Conservation (phyloP, 1,284 basidiomycete genomes). For the Thecaphora frezii region DNA sequence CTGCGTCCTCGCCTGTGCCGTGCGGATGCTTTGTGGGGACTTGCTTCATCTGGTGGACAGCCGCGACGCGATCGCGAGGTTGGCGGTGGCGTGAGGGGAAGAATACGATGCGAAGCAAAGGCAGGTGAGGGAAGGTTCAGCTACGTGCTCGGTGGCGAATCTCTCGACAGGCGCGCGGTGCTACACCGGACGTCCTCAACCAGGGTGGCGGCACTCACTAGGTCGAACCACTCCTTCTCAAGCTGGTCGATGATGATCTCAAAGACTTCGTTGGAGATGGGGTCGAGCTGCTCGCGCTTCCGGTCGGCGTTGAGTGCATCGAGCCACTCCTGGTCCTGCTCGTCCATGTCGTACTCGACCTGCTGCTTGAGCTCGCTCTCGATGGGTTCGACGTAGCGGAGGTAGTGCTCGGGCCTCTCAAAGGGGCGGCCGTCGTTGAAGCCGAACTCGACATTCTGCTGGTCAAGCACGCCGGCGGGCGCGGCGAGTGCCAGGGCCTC, state of each 20-base stretch:
- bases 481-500: slow-evolving; percentile 32
- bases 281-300: slow-evolving; percentile 73
- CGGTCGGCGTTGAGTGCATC: slow-evolving; percentile 81
- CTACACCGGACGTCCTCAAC: too few species aligned
- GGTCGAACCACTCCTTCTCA: slow-evolving; percentile 98
- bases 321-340: slow-evolving; percentile 98
- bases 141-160: too few species aligned
- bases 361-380: slow-evolving; percentile 88
- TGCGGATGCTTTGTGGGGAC: slow-evolving; percentile 35
- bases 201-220: slow-evolving; percentile 77
- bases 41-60: slow-evolving; percentile 50
- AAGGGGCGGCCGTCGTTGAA: slow-evolving; percentile 76
- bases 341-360: slow-evolving; percentile 99
- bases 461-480: slow-evolving; percentile 40
- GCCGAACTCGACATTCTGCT: slow-evolving; percentile 46
- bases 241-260: slow-evolving; percentile 95
- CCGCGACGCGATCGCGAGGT: background rate
- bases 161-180: too few species aligned
- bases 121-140: too few species aligned
- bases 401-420: slow-evolving; percentile 78
- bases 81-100: background rate
- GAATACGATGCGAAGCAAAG: too few species aligned
- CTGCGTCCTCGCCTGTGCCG: slow-evolving; percentile 10
- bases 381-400: slow-evolving; percentile 88
- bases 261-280: slow-evolving; percentile 73